A percentile compares a stretch with the other conserved stretches of the same genome.
phyloP scores from a whole-genome alignment of 2,329 filamentous ascomycete species.

The Clarireedia monteithiana region DNA sequence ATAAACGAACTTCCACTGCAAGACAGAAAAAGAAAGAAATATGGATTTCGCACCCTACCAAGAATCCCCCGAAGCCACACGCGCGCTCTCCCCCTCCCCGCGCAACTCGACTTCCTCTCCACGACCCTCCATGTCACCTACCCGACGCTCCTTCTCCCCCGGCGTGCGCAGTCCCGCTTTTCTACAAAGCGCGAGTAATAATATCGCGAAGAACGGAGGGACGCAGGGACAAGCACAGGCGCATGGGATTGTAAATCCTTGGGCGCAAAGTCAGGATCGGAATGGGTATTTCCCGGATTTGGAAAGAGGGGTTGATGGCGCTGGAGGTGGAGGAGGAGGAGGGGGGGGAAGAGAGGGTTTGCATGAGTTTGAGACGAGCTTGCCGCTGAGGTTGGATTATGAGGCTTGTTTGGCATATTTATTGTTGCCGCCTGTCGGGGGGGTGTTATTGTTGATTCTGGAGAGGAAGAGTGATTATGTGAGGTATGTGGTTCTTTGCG shows the following conservation, averaged over 20 bases:
- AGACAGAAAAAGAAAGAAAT: constrained; percentile 16
- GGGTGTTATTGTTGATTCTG: constrained; percentile 72
- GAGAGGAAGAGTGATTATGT: constrained; percentile 98
- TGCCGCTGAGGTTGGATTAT: constrained; percentile 79
- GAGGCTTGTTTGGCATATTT: constrained; percentile 90
- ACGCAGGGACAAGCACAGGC: constrained; percentile 4
- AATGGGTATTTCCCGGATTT: constrained; percentile 11
- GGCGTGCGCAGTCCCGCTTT: constrained; percentile 31
- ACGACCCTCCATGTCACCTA: constrained; percentile 46
- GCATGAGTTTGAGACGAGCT: constrained; percentile 83
- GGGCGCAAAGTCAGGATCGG: constrained; percentile 11
- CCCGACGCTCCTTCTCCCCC: constrained; percentile 38
- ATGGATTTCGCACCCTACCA: constrained; percentile 99
- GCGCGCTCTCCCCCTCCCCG: constrained; percentile 65
- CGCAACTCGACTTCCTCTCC: constrained; percentile 21
- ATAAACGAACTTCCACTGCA: not conserved
- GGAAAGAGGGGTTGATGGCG: constrained; percentile 4
- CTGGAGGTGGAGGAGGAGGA: constrained; percentile 2
- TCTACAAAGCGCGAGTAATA: constrained; percentile 3
- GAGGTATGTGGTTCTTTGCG: constrained; percentile 46
- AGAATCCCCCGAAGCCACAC: constrained; percentile 78
- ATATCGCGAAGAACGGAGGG: constrained; percentile 20
- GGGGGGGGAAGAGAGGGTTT: constrained; percentile 39
- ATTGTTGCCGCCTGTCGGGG: constrained; percentile 74
- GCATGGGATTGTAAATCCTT: constrained; percentile 1